These are phyloP conservation scores for Phaffomyces thermotolerans DNA, from an alignment of 805 yeast genomes.

Conservation along the genomic window DNA sequence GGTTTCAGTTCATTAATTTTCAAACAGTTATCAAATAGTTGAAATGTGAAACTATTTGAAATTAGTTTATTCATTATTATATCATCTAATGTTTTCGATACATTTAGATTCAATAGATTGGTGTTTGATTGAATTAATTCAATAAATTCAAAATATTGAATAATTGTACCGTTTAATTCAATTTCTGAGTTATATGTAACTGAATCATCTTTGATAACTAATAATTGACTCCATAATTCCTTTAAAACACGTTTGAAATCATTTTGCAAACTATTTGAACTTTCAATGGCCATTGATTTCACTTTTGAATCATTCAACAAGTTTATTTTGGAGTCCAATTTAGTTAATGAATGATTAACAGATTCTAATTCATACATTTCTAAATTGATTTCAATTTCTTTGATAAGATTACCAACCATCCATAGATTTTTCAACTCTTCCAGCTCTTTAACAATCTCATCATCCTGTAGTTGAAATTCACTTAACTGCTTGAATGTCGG, in stretches of 20 bases:
- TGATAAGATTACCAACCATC: slow-evolving; percentile 17
- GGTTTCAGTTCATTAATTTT: background rate
- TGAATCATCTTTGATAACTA: slow-evolving; percentile 4
- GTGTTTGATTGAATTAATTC: slow-evolving; percentile 6
- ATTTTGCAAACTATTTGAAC: slow-evolving; percentile 3
- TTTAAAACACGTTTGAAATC: slow-evolving; percentile 1
- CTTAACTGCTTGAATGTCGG: slow-evolving; percentile 12
- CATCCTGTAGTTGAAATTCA: slow-evolving; percentile 15
- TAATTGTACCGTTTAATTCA: slow-evolving; percentile 14
- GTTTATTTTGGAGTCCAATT: slow-evolving; percentile 11
- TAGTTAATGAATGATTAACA: slow-evolving; percentile 15
- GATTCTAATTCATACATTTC: slow-evolving; percentile 21
- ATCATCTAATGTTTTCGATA: slow-evolving; percentile 14
- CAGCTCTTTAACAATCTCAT: slow-evolving; percentile 13
- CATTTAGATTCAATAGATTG: slow-evolving; percentile 8
- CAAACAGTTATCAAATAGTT: slow-evolving; percentile 5
- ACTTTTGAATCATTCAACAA: slow-evolving; percentile 2
- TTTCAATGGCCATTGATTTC: slow-evolving; percentile 2
- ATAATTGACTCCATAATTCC: slow-evolving; percentile 11
- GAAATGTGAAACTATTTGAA: background rate
- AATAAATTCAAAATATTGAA: slow-evolving; percentile 11
- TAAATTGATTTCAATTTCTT: slow-evolving; percentile 20
- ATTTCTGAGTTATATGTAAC: slow-evolving; percentile 13
- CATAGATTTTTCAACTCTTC: slow-evolving; percentile 18
- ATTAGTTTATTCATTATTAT: slow-evolving; percentile 10